These are phyloP conservation scores for Ophiostoma pallidulum DNA, from an alignment of 2,329 filamentous ascomycete genomes.

Conservation along the genomic window DNA sequence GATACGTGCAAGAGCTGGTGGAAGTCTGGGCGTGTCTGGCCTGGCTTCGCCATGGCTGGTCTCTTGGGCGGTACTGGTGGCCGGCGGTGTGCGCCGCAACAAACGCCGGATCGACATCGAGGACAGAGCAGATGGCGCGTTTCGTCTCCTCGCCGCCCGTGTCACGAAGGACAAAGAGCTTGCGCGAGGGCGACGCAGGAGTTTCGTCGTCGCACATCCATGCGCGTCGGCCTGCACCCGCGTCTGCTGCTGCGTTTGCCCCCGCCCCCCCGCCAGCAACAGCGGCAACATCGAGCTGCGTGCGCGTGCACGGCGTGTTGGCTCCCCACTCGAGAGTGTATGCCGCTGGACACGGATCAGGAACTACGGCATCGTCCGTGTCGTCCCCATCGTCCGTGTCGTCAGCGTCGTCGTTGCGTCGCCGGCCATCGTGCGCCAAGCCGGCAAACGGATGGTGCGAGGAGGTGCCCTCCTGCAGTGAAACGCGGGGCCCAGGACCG, in stretches of 20 bases:
- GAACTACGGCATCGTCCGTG: not conserved
- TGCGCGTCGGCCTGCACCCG: not conserved
- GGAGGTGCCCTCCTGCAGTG: too few species aligned
- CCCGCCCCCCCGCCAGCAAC: not conserved
- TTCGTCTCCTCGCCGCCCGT: slow-evolving; percentile 17
- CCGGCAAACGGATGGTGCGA: not conserved
- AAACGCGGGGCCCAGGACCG: too few species aligned
- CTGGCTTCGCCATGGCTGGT: slow-evolving; percentile 4
- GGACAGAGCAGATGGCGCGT: slow-evolving; percentile 5
- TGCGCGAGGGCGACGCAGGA: not conserved
- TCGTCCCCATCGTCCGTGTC: too few species aligned
- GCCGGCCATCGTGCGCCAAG: not conserved
- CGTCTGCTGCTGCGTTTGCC: not conserved
- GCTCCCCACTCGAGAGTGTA: slow-evolving; percentile 8
- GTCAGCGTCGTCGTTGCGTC: not conserved
- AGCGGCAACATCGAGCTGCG: not conserved
- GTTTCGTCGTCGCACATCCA: not conserved
- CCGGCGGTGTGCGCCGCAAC: slow-evolving; percentile 24
- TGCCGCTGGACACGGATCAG: not conserved
- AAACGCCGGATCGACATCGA: slow-evolving; percentile 24
- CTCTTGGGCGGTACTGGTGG: slow-evolving; percentile 19
- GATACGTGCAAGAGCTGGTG: slow-evolving; percentile 2
- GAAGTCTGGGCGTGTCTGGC: not conserved
- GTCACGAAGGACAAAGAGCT: slow-evolving; percentile 22
- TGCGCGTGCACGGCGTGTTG: not conserved